phyloP scores from a whole-genome alignment of 1,284 basidiomycete genomes.

The Marasmius tenuissimus region DNA sequence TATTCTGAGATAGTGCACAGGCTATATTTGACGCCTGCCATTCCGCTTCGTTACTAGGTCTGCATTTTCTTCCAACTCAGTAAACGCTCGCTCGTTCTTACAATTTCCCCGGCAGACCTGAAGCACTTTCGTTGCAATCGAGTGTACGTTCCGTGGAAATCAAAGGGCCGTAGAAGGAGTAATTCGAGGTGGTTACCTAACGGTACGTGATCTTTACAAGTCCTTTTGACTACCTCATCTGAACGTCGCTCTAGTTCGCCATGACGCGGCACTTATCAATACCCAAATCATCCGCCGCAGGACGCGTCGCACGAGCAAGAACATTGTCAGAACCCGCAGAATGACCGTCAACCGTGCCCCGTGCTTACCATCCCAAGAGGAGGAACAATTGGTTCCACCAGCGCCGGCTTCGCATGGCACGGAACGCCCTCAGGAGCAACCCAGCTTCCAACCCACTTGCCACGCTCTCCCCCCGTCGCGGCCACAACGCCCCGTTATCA shows the following conservation, averaged over 20 bases:
- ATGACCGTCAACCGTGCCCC: neutral
- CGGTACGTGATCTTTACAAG: constrained; percentile 19
- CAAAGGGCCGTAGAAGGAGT: constrained; percentile 39
- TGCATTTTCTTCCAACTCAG: neutral
- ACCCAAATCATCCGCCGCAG: constrained; percentile 22
- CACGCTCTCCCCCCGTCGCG: neutral
- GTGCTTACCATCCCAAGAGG: neutral
- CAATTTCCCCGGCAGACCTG: constrained; percentile 28
- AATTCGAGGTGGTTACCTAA: constrained; percentile 31
- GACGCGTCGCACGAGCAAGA: constrained; percentile 17
- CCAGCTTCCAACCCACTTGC: neutral
- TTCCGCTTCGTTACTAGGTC: constrained; percentile 44
- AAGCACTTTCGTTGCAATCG: constrained; percentile 46
- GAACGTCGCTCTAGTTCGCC: constrained; percentile 13
- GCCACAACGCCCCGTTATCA: neutral
- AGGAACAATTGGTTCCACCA: neutral
- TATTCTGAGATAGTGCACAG: constrained; percentile 12
- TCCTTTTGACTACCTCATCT: neutral
- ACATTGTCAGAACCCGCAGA: constrained; percentile 17
- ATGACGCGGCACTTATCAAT: constrained; percentile 9
- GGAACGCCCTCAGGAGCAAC: neutral
- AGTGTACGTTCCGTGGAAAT: constrained; percentile 46
- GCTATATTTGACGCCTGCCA: constrained; percentile 51
- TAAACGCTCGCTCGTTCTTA: neutral
- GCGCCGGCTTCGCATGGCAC: neutral